A percentile compares a stretch with the other conserved stretches of the same genome.
These are phyloP conservation scores for Iberis pinnata DNA, from an alignment of 345 rosid species.

Conservation along the genomic window DNA sequence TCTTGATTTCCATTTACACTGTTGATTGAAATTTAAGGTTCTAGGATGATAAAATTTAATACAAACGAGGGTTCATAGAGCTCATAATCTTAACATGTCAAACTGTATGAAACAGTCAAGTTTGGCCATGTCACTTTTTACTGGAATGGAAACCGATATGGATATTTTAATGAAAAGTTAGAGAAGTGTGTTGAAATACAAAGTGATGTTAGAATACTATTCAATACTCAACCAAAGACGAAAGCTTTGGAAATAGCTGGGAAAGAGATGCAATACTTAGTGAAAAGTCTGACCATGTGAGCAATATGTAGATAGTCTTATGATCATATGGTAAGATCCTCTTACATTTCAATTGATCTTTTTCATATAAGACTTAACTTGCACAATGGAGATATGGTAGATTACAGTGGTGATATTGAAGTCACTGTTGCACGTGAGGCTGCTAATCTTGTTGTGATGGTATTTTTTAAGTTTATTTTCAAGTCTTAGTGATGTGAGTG, in stretches of 20 bases:
- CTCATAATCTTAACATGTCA: no score
- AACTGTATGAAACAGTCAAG: conserved; percentile 95
- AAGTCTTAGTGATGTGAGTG: no score
- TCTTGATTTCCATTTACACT: no score
- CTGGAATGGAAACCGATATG: conserved; percentile 99
- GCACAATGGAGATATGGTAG: conserved; percentile 96
- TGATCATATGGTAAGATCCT: not conserved
- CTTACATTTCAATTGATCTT: not conserved
- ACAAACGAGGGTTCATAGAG: no score
- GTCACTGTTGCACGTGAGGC: conserved; percentile 89
- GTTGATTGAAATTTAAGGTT: no score
- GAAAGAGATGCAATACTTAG: conserved; percentile 86
- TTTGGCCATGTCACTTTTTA: conserved; percentile 97
- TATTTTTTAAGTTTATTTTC: conserved; percentile 17
- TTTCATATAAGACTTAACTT: conserved; percentile 79
- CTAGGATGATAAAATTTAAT: no score
- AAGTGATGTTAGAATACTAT: conserved; percentile 84
- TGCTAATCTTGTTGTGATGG: conserved; percentile 90
- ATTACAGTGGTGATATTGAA: conserved; percentile 86
- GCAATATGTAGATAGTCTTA: conserved; percentile 4
- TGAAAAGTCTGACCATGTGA: conserved; percentile 79
- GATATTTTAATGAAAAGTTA: conserved; percentile 63
- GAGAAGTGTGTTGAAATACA: conserved; percentile 92
- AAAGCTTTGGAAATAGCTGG: conserved; percentile 86
- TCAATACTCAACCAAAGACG: conserved; percentile 90